phyloP scores from a whole-genome alignment of 768 basidiomycete genomes.

The Boletus pseudopeckii region DNA sequence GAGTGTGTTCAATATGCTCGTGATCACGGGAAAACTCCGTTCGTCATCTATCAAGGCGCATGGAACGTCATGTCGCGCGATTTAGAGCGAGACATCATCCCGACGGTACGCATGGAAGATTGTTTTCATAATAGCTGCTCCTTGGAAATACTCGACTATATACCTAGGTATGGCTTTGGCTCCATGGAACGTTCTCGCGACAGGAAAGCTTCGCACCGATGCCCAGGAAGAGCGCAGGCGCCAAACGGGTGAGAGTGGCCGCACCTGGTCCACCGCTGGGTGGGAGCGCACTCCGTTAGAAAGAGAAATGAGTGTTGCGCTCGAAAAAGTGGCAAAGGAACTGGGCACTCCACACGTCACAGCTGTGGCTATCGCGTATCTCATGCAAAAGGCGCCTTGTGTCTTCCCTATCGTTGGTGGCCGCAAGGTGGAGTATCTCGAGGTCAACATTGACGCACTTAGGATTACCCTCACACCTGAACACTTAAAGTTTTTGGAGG shows the following conservation, averaged over 20 bases:
- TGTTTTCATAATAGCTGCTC: background rate
- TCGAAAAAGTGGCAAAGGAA: constrained; percentile 38
- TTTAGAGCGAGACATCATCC: too few relatives aligned
- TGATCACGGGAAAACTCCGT: constrained; percentile 46
- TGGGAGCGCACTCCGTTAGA: constrained; percentile 37
- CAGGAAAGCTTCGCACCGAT: constrained; percentile 29
- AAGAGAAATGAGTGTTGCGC: constrained; percentile 30
- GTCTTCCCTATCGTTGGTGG: constrained; percentile 37
- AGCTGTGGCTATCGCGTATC: constrained; percentile 40
- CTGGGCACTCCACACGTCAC: constrained; percentile 35
- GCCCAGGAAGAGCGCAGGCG: constrained; percentile 25
- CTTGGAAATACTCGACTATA: constrained; percentile 1
- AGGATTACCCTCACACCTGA: constrained; percentile 34
- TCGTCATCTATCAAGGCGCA: constrained; percentile 49
- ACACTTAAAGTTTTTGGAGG: constrained; percentile 37
- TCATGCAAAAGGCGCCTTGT: constrained; percentile 38
- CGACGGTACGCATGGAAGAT: constrained; percentile 35
- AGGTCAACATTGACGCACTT: constrained; percentile 40
- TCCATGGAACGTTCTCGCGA: constrained; percentile 33
- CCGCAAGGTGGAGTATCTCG: constrained; percentile 40
- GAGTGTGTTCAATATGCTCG: constrained; percentile 50
- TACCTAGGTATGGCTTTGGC: constrained; percentile 26
- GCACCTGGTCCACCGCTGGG: constrained; percentile 14
- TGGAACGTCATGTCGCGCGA: constrained; percentile 44
- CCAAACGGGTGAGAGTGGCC: constrained; percentile 37